Percentiles rank a stretch among this genome's conserved stretches.
Evolutionary conservation across 352 stramenopile genomes (phyloP).

Genomic region (Elongisporangium undulatum): DNA sequence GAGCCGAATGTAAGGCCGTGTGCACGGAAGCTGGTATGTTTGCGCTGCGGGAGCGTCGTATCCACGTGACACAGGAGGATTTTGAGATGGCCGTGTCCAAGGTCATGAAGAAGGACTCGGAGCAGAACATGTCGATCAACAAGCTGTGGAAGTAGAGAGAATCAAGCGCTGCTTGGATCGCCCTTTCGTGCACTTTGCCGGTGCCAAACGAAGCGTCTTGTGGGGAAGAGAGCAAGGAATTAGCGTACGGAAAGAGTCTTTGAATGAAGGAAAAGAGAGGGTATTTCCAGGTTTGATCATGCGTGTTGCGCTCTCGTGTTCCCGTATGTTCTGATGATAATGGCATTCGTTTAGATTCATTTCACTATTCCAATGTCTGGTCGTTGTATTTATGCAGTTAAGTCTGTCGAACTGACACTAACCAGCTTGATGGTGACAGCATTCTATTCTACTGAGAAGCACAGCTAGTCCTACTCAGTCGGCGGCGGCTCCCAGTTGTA

Average conservation of each 20-base stretch:
- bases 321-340: neutral
- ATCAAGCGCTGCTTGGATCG: neutral
- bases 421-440: neutral
- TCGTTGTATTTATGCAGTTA: neutral
- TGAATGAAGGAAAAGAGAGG: neutral
- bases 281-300: neutral
- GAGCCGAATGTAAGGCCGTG: constrained; percentile 99
- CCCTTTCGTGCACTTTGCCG: neutral
- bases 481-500: constrained; percentile 72
- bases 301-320: neutral
- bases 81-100: constrained; percentile 99
- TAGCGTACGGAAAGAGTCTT: neutral
- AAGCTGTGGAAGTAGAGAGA: constrained; percentile 98
- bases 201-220: neutral
- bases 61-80: constrained; percentile 99
- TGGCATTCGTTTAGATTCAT: neutral
- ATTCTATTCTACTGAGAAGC: neutral
- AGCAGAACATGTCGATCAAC: constrained; percentile 97
- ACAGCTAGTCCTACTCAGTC: neutral
- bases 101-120: constrained; percentile 99
- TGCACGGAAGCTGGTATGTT: constrained; percentile 99
- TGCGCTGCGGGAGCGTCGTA: constrained; percentile 97
- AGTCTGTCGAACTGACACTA: neutral
- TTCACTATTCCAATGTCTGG: neutral
- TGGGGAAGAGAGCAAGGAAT: neutral